phyloP scores from a whole-genome alignment of 2,329 filamentous ascomycete species.

The Pseudogymnoascus sp. region DNA sequence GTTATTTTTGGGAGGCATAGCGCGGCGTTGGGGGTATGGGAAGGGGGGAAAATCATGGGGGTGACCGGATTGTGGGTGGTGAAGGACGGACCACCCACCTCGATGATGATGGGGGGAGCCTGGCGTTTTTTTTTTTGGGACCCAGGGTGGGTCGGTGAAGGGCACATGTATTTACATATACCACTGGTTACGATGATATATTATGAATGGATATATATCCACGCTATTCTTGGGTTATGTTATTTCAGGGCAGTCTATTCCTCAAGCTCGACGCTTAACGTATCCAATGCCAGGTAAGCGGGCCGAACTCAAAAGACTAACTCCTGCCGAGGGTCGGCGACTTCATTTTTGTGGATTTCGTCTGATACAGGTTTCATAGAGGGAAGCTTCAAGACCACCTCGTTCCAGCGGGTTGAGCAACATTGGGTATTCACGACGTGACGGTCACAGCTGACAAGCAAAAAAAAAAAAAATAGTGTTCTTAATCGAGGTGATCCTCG shows the following conservation, averaged over 20 bases:
- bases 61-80: background rate
- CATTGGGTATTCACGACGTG: background rate
- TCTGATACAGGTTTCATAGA: background rate
- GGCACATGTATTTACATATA: background rate
- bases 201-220: background rate
- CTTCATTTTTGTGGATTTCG: background rate
- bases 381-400: background rate
- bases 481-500: no score
- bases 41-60: background rate
- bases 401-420: background rate
- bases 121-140: background rate
- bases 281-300: background rate
- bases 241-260: background rate
- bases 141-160: background rate
- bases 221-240: background rate
- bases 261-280: background rate
- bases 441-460: no score
- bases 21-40: background rate
- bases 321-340: background rate
- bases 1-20: background rate
- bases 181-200: background rate
- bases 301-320: background rate
- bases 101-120: background rate
- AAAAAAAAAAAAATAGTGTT: no score
- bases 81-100: no score